phyloP scores from a whole-genome alignment of 495 filamentous ascomycete species.

The Daldinia childiae region DNA sequence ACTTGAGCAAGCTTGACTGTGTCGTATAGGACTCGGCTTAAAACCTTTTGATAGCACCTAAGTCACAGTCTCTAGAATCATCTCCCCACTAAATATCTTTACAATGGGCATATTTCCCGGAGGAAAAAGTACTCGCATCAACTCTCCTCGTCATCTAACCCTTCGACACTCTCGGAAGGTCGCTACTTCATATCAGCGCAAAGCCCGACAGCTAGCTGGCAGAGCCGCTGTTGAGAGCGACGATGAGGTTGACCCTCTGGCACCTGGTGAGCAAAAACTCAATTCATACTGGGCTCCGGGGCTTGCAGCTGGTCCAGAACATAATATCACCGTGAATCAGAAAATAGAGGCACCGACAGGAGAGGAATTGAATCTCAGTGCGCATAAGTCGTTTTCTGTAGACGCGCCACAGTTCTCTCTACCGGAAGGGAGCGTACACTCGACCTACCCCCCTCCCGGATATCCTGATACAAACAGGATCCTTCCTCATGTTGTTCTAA shows the following conservation, averaged over 20 bases:
- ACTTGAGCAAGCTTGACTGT: not conserved
- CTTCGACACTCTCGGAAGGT: constrained; percentile 38
- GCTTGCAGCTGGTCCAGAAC: not conserved
- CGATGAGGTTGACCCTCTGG: not conserved
- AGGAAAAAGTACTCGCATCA: constrained; percentile 28
- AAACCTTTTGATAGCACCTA: not conserved
- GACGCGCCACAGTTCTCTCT: constrained; percentile 30
- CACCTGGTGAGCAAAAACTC: not conserved
- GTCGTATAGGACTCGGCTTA: not conserved
- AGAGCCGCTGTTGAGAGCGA: not conserved
- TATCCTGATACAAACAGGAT: constrained; percentile 46
- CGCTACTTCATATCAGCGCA: constrained; percentile 2
- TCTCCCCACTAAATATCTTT: not conserved
- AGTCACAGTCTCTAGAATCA: not conserved
- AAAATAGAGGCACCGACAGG: not conserved
- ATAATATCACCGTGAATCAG: not conserved
- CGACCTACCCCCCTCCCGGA: constrained; percentile 55
- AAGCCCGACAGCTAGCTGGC: not conserved
- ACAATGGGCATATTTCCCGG: constrained; percentile 31
- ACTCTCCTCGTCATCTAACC: constrained; percentile 44
- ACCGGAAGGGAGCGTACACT: constrained; percentile 23
- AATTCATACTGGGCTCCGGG: not conserved
- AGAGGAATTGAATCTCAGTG: not conserved
- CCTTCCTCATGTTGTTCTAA: constrained; percentile 61
- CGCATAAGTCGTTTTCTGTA: constrained; percentile 28